phyloP scores from a whole-genome alignment of 2,329 filamentous ascomycete species.

The Exophiala sp. region DNA sequence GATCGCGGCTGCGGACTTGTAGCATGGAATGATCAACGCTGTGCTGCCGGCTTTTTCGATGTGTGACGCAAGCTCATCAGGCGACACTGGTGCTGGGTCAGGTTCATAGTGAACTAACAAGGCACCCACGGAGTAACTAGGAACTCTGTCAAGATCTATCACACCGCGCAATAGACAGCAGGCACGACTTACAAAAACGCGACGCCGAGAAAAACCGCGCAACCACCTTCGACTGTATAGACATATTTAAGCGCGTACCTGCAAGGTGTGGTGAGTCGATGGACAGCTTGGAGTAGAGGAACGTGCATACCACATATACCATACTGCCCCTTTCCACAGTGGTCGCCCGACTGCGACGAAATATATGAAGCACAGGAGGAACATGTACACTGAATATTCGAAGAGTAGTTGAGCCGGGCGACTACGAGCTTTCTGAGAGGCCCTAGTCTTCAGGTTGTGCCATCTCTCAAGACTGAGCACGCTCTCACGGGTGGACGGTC shows the following conservation, averaged over 20 bases:
- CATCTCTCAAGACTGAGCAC: background rate
- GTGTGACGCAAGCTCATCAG: slow-evolving; percentile 5
- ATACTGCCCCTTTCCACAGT: slow-evolving; percentile 46
- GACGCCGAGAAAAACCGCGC: slow-evolving; percentile 40
- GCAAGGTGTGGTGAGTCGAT: slow-evolving; percentile 20
- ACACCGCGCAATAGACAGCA: background rate
- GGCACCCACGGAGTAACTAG: slow-evolving; percentile 32
- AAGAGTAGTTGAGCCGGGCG: slow-evolving; percentile 38
- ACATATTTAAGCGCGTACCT: slow-evolving; percentile 37
- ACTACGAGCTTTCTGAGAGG: slow-evolving; percentile 27
- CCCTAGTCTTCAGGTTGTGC: background rate
- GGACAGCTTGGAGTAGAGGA: background rate
- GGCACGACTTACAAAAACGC: slow-evolving; percentile 33
- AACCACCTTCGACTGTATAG: slow-evolving; percentile 40
- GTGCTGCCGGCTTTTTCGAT: slow-evolving; percentile 34
- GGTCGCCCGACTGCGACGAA: slow-evolving; percentile 47
- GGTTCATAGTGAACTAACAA: slow-evolving; percentile 36
- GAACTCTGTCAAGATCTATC: background rate
- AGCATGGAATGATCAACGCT: slow-evolving; percentile 48
- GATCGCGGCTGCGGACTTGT: slow-evolving; percentile 45
- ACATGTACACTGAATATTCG: slow-evolving; percentile 38
- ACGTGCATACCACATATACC: slow-evolving; percentile 37
- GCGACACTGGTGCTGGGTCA: slow-evolving; percentile 28
- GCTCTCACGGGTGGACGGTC: background rate
- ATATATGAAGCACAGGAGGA: slow-evolving; percentile 41